These are phyloP conservation scores for Naegleria lovaniensis DNA, from an alignment of 208 protist species.

Conservation along the genomic window DNA sequence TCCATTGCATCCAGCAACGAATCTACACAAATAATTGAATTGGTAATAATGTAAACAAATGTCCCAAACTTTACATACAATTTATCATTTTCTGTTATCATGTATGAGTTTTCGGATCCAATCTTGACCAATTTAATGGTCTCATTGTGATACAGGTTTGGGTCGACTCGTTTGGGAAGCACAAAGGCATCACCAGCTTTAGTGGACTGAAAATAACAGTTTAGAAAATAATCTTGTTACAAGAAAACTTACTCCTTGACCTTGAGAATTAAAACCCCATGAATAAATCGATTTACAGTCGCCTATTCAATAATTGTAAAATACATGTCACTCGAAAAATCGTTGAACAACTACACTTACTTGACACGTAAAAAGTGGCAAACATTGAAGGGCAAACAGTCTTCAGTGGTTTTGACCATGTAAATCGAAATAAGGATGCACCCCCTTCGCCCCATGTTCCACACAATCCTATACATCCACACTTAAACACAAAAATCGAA, in stretches of 20 bases:
- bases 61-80: not conserved
- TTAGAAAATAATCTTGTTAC: no score
- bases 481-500: not conserved
- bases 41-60: no score
- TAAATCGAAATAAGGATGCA: not conserved
- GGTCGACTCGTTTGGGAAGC: not conserved
- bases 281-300: not conserved
- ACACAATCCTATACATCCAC: not conserved
- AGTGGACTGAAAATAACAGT: no score
- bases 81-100: not conserved
- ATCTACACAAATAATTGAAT: not conserved
- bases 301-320: not conserved
- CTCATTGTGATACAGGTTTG: not conserved
- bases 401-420: not conserved
- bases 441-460: not conserved
- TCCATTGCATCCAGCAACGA: not conserved
- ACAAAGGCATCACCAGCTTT: not conserved
- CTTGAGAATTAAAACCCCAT: not conserved
- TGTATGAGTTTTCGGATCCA: not conserved
- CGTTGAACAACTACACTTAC: not conserved
- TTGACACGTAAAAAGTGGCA: not conserved
- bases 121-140: not conserved
- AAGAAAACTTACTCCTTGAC: not conserved
- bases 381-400: not conserved
- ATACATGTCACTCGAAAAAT: not conserved